Percentiles rank a stretch among this genome's conserved stretches.
Conservation (phyloP, 225 moss, liverwort and hornwort species). For the Bryum argenteum region DNA sequence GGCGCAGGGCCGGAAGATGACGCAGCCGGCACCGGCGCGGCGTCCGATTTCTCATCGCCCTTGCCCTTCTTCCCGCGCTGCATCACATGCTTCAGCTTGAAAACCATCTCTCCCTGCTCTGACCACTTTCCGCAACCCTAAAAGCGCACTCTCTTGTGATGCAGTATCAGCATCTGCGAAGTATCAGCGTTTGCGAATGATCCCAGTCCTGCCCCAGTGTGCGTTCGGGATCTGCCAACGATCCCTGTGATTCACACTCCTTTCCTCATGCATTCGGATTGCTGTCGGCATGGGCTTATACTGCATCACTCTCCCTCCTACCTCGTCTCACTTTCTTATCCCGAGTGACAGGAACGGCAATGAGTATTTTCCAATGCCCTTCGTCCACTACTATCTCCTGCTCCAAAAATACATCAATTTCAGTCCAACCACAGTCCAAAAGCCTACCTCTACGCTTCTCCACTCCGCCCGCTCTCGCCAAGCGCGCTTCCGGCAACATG, state of each 20-base stretch:
- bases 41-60: slow-evolving; percentile 43
- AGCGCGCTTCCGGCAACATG: not conserved
- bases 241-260: not conserved
- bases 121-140: slow-evolving; percentile 36
- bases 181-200: slow-evolving; percentile 22
- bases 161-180: slow-evolving; percentile 26
- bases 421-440: slow-evolving; percentile 4
- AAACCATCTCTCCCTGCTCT: slow-evolving; percentile 36
- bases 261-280: not conserved
- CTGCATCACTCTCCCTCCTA: not conserved
- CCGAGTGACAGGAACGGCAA: no score
- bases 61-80: slow-evolving; percentile 63
- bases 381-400: slow-evolving; percentile 6
- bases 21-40: slow-evolving; percentile 30
- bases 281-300: not conserved
- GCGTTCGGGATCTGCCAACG: not conserved
- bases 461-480: not conserved
- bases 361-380: not conserved
- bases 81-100: slow-evolving; percentile 67
- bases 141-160: slow-evolving; percentile 6
- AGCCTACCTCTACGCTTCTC: not conserved
- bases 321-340: no score
- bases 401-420: slow-evolving; percentile 5
- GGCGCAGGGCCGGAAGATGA: slow-evolving; percentile 29
- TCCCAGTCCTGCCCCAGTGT: not conserved